A percentile compares a stretch with the other conserved stretches of the same genome.
These are phyloP conservation scores for Leccinum boreale DNA, from an alignment of 768 basidiomycete genomes.

Conservation along the genomic window DNA sequence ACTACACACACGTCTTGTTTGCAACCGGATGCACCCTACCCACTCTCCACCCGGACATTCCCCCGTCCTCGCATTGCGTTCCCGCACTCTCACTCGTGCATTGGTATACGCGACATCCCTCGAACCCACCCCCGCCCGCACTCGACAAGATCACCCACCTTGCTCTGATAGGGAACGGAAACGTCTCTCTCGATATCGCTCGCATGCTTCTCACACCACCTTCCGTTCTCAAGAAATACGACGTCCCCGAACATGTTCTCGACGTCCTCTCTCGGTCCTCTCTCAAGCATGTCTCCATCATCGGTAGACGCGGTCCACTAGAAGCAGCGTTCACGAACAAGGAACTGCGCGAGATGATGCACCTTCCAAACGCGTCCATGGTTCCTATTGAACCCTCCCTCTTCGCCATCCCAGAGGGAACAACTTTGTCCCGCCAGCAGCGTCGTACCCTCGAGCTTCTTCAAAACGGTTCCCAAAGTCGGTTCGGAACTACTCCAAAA, in stretches of 20 bases:
- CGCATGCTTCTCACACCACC: slow-evolving; percentile 81
- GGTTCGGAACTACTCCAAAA: slow-evolving; percentile 49
- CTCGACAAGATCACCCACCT: slow-evolving; percentile 68
- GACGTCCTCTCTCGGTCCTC: slow-evolving; percentile 57
- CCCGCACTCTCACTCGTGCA: slow-evolving; percentile 85
- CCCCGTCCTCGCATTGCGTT: slow-evolving; percentile 47
- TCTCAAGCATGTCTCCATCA: slow-evolving; percentile 75
- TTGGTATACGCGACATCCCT: slow-evolving; percentile 96
- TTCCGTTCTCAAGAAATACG: slow-evolving; percentile 60
- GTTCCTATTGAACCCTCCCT: slow-evolving; percentile 51
- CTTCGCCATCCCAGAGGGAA: slow-evolving; percentile 35
- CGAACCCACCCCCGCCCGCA: slow-evolving; percentile 54
- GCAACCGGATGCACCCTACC: slow-evolving; percentile 82
- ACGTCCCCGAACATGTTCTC: slow-evolving; percentile 75
- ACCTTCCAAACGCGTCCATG: slow-evolving; percentile 62
- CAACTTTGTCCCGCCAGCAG: slow-evolving; percentile 57
- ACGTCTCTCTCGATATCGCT: slow-evolving; percentile 91
- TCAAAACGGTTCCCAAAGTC: slow-evolving; percentile 55
- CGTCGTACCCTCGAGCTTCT: slow-evolving; percentile 64
- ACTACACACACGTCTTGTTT: slow-evolving; percentile 86
- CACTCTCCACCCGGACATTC: slow-evolving; percentile 51
- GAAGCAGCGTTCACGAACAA: slow-evolving; percentile 92
- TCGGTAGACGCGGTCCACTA: slow-evolving; percentile 82
- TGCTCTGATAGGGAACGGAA: slow-evolving; percentile 89
- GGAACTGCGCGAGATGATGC: slow-evolving; percentile 84